These are phyloP conservation scores for Incumbomyces delicatus DNA, from an alignment of 2,329 filamentous ascomycete species.

Conservation along the genomic window DNA sequence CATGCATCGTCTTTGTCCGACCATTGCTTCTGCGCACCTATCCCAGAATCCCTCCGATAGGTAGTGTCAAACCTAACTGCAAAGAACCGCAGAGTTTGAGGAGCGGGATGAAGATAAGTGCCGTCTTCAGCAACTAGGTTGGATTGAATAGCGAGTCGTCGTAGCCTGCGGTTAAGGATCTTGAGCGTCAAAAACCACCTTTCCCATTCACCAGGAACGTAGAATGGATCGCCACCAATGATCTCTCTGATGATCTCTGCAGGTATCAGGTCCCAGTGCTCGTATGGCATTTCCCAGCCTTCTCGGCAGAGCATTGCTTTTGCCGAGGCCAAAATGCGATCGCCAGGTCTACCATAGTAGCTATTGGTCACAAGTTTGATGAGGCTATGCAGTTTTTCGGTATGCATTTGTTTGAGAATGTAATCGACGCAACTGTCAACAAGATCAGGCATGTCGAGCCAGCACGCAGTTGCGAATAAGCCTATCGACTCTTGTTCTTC, in stretches of 20 bases:
- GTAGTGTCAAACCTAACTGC: constrained; percentile 45
- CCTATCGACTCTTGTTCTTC: constrained; percentile 45
- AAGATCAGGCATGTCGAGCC: constrained; percentile 49
- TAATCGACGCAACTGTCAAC: constrained; percentile 45
- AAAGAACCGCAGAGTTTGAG: constrained; percentile 39
- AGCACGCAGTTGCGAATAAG: constrained; percentile 47
- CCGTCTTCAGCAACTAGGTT: constrained; percentile 38
- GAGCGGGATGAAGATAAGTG: constrained; percentile 35
- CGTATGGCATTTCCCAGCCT: constrained; percentile 45
- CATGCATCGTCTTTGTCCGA: constrained; percentile 40
- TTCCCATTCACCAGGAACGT: constrained; percentile 48
- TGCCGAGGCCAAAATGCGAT: constrained; percentile 46
- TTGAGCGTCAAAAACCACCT: constrained; percentile 47
- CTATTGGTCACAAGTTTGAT: constrained; percentile 46
- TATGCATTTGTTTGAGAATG: constrained; percentile 46
- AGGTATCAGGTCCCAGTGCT: constrained; percentile 47
- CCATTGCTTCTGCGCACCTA: constrained; percentile 21
- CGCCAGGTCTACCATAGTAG: constrained; percentile 47
- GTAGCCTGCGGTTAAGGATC: constrained; percentile 43
- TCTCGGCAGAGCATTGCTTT: constrained; percentile 50
- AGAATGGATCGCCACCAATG: constrained; percentile 50
- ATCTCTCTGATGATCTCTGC: constrained; percentile 50
- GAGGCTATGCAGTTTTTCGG: constrained; percentile 38
- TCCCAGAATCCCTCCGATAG: constrained; percentile 35
- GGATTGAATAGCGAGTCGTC: constrained; percentile 36